phyloP scores from a whole-genome alignment of 352 stramenopile genomes.

The Globisporangium middletonii region DNA sequence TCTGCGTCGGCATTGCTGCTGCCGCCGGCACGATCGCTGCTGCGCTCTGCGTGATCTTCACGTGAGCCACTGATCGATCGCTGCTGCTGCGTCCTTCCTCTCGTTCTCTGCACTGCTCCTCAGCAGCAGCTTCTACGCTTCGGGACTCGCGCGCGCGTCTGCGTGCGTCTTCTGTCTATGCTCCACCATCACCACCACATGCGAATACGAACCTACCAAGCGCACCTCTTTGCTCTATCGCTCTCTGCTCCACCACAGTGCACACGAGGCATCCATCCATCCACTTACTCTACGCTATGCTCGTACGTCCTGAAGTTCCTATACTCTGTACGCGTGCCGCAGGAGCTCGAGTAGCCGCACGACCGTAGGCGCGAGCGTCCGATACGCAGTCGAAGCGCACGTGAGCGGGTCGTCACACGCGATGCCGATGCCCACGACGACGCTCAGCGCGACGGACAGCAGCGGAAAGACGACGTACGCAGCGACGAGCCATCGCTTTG shows the following conservation, averaged over 20 bases:
- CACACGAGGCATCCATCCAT: not conserved
- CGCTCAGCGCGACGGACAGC: constrained; percentile 47
- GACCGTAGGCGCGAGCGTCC: constrained; percentile 17
- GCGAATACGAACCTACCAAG: no score
- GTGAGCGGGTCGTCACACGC: constrained; percentile 65
- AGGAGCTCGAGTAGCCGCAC: constrained; percentile 28
- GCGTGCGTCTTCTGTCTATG: no score
- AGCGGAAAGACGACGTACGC: constrained; percentile 61
- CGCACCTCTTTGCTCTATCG: no score
- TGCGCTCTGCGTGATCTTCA: constrained; percentile 60
- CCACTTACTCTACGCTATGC: not conserved
- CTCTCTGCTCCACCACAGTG: not conserved
- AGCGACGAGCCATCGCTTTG: constrained; percentile 35
- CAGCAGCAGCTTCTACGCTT: not conserved
- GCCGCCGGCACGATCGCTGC: constrained; percentile 49
- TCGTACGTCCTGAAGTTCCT: not conserved
- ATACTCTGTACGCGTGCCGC: constrained; percentile 33
- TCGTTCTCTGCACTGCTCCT: not conserved
- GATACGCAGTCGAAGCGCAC: constrained; percentile 41
- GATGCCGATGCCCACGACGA: constrained; percentile 57
- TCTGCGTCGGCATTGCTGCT: constrained; percentile 50
- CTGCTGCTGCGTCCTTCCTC: not conserved
- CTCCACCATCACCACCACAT: no score
- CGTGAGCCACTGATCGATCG: constrained; percentile 10
- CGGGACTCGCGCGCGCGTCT: no score